Percentiles rank a stretch among this genome's conserved stretches.
phyloP scores from a whole-genome alignment of 352 stramenopile genomes.

The Phytophthora macrochlamydospora region DNA sequence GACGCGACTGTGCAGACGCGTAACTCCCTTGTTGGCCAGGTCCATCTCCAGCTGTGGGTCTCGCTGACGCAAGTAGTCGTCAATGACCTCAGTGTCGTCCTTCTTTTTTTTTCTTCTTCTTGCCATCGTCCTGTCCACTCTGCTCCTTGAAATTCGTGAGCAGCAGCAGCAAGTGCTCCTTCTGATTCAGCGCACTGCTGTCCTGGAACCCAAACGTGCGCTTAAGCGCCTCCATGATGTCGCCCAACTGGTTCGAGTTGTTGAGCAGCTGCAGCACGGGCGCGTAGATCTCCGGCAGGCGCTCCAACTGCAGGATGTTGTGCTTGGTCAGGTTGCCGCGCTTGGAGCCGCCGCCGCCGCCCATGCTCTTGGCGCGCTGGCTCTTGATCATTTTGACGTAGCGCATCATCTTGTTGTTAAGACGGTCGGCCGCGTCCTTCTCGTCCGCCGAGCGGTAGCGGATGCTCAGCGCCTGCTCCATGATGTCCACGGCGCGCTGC shows the following conservation, averaged over 20 bases:
- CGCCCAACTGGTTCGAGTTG: slow-evolving; percentile 49
- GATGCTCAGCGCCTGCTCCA: slow-evolving; percentile 77
- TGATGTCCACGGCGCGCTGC: slow-evolving; percentile 66
- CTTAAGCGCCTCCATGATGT: slow-evolving; percentile 92
- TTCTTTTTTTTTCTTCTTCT: slow-evolving; percentile 47
- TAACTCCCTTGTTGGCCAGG: slow-evolving; percentile 63
- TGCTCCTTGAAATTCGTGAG: slow-evolving; percentile 85
- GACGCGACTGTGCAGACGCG: slow-evolving; percentile 66
- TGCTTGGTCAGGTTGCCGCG: slow-evolving; percentile 47
- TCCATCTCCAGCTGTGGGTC: slow-evolving; percentile 77
- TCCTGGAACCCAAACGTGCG: slow-evolving; percentile 97
- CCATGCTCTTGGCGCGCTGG: slow-evolving; percentile 59
- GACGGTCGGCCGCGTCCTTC: slow-evolving; percentile 60
- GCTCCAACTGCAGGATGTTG: slow-evolving; percentile 78
- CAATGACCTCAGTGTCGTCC: slow-evolving; percentile 36
- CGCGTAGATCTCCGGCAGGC: slow-evolving; percentile 63
- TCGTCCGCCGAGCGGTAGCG: slow-evolving; percentile 72
- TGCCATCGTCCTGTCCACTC: slow-evolving; percentile 47
- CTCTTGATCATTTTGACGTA: slow-evolving; percentile 89
- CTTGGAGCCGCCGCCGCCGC: slow-evolving; percentile 25
- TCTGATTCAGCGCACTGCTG: slow-evolving; percentile 75
- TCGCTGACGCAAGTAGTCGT: slow-evolving; percentile 49
- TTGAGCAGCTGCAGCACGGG: slow-evolving; percentile 66
- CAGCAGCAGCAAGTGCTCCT: slow-evolving; percentile 75
- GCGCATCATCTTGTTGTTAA: slow-evolving; percentile 85